A percentile compares a stretch with the other conserved stretches of the same genome.
phyloP scores from a whole-genome alignment of 140 eudicot genomes.

The Bidens hawaiensis region DNA sequence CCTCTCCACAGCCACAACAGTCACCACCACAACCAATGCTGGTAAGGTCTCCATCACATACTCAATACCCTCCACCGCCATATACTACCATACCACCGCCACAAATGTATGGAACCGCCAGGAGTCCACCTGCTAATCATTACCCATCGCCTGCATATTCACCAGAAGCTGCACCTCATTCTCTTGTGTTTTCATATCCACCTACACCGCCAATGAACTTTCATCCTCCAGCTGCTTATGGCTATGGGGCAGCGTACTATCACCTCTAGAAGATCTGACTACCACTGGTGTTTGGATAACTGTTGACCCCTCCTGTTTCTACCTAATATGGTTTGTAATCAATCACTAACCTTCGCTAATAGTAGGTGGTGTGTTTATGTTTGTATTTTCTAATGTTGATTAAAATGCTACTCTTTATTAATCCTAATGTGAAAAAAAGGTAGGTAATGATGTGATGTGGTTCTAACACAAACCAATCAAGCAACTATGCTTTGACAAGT shows the following conservation, averaged over 20 bases:
- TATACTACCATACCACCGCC: neutral
- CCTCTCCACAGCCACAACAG: constrained; percentile 5
- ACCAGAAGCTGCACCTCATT: constrained; percentile 13
- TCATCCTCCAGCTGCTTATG: constrained; percentile 5
- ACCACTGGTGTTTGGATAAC: neutral
- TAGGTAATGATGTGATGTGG: neutral
- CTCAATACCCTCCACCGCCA: constrained; percentile 5
- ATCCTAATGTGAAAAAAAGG: constrained; percentile 6
- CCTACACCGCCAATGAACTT: constrained; percentile 7
- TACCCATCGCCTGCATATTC: constrained; percentile 7
- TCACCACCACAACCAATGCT: no score
- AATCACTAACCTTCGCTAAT: constrained; percentile 8
- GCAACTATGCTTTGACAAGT: neutral
- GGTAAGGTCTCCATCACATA: constrained; percentile 29
- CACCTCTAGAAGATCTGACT: neutral
- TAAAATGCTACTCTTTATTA: constrained; percentile 8
- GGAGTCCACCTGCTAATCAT: constrained; percentile 8
- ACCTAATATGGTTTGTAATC: constrained; percentile 14
- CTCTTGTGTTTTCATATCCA: constrained; percentile 11
- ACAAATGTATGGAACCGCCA: neutral
- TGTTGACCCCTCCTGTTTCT: constrained; percentile 4
- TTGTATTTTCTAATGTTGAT: constrained; percentile 7
- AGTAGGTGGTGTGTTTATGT: constrained; percentile 13
- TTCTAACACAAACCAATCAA: neutral
- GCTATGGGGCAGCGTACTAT: constrained; percentile 5